Percentiles rank a stretch among this genome's conserved stretches.
phyloP scores from a whole-genome alignment of 2,329 filamentous ascomycete genomes.

The Cladosporium oxysporum region DNA sequence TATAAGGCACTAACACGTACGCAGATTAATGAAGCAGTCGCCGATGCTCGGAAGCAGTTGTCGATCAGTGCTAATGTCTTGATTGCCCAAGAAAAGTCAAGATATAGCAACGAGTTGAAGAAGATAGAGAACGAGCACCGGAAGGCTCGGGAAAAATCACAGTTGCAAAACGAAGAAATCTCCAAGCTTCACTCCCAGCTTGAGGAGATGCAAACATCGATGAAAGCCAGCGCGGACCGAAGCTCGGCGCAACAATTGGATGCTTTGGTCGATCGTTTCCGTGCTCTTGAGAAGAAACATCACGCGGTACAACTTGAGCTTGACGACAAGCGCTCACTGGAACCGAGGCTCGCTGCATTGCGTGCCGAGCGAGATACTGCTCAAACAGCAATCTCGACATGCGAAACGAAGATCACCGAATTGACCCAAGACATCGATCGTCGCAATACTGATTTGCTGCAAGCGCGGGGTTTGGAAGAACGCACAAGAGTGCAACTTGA shows the following conservation, averaged over 20 bases:
- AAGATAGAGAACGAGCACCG: neutral
- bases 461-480: neutral
- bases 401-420: neutral
- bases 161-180: neutral
- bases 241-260: neutral
- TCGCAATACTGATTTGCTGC: neutral
- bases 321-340: neutral
- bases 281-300: neutral
- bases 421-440: neutral
- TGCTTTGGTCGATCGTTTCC: neutral
- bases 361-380: neutral
- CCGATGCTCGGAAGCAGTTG: neutral
- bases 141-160: neutral
- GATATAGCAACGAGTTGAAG: constrained; percentile 10
- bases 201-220: neutral
- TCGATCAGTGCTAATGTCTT: neutral
- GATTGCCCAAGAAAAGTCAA: constrained; percentile 13
- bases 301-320: neutral
- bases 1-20: neutral
- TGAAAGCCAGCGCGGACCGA: neutral
- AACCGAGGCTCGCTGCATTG: neutral
- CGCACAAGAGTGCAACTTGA: neutral
- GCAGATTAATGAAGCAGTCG: constrained; percentile 11
- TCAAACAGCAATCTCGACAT: neutral
- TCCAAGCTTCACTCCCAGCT: neutral